Evolutionary conservation across 305 asterid genomes (phyloP).

Genomic region (Fraxinus platypoda): DNA sequence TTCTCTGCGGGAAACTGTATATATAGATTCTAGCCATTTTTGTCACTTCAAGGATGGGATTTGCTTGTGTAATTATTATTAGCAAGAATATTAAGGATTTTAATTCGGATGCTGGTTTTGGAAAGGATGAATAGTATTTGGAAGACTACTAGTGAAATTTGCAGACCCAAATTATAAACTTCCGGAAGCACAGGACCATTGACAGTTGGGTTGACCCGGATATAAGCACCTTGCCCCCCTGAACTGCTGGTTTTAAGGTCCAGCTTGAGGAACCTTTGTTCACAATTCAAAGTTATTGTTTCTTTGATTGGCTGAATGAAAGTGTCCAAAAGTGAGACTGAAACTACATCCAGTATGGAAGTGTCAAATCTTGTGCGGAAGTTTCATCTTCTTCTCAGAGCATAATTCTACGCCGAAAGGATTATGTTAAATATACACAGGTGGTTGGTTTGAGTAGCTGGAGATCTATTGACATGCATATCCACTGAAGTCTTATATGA

Average conservation of each 20-base stretch:
- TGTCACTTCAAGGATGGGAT: conserved; percentile 61
- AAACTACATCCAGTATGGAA: neutral
- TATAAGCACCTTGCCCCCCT: neutral
- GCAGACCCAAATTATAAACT: neutral
- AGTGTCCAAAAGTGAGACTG: neutral
- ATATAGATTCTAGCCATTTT: conserved; percentile 57
- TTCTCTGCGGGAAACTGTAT: conserved; percentile 36
- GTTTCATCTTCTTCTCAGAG: neutral
- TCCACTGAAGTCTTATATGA: neutral
- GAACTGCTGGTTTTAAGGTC: neutral
- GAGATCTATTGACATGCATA: neutral
- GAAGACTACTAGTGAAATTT: neutral
- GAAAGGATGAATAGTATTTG: neutral
- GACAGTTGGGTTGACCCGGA: neutral
- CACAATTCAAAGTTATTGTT: neutral
- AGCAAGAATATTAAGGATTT: conserved; percentile 29
- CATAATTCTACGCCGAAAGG: neutral
- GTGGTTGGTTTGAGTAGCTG: neutral
- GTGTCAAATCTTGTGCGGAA: neutral
- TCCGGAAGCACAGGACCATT: neutral
- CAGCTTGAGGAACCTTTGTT: neutral
- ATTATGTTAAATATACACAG: neutral
- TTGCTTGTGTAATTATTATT: conserved; percentile 58
- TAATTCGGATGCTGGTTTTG: conserved; percentile 15
- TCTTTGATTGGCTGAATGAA: neutral